Evolutionary conservation across 306 rosid genomes (phyloP).

Genomic region (Dryas octopetala): DNA sequence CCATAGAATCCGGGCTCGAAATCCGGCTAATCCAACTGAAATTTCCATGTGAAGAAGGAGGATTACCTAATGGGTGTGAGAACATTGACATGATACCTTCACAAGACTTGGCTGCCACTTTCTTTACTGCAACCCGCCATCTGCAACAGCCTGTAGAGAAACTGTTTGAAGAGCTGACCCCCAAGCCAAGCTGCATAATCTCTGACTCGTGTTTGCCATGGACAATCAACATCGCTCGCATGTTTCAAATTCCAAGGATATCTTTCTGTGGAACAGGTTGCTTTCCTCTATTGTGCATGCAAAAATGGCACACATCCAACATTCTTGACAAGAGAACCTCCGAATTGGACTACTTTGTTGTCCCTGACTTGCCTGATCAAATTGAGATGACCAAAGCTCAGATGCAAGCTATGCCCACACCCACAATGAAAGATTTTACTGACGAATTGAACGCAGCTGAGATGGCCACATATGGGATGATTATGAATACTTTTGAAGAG

Average conservation of each 20-base stretch:
- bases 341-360: constrained; percentile 9
- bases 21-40: constrained; percentile 14
- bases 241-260: constrained; percentile 20
- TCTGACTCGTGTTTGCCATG: constrained; percentile 51
- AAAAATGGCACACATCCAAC: neutral
- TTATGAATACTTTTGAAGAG: constrained; percentile 29
- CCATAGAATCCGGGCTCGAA: constrained; percentile 19
- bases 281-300: neutral
- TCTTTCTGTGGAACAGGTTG: neutral
- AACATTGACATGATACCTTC: constrained; percentile 63
- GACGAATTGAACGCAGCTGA: neutral
- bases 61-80: constrained; percentile 61
- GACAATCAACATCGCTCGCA: constrained; percentile 17
- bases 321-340: neutral
- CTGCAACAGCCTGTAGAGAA: constrained; percentile 40
- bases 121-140: constrained; percentile 29
- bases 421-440: neutral
- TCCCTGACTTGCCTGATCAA: constrained; percentile 19
- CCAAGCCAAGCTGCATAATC: constrained; percentile 57
- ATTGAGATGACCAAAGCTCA: constrained; percentile 15
- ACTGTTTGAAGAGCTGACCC: constrained; percentile 34
- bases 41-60: constrained; percentile 37
- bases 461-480: constrained; percentile 15
- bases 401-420: neutral
- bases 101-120: constrained; percentile 11